These are phyloP conservation scores for Passiflora organensis DNA, from an alignment of 345 rosid genomes.

Conservation along the genomic window DNA sequence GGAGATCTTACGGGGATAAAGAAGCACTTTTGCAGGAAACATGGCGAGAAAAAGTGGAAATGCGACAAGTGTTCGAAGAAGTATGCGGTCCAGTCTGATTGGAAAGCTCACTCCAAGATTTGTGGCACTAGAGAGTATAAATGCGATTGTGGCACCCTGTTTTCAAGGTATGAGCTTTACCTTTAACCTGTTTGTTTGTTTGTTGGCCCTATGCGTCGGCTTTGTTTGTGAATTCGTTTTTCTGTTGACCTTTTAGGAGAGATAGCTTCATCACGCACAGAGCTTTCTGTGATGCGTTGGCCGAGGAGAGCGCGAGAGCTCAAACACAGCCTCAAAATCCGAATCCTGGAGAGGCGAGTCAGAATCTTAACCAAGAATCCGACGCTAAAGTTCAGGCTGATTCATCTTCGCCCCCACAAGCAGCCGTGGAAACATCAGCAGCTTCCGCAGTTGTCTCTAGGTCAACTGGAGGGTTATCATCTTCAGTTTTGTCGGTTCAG, in stretches of 20 bases:
- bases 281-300: constrained; percentile 89
- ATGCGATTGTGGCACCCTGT: constrained; percentile 87
- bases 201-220: constrained; percentile 11
- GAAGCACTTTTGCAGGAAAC: constrained; percentile 96
- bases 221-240: constrained; percentile 61
- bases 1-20: constrained; percentile 97
- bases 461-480: too few relatives aligned
- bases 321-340: constrained; percentile 21
- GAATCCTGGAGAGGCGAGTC: constrained; percentile 11
- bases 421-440: background rate
- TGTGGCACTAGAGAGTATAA: constrained; percentile 91
- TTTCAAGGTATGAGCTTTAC: constrained; percentile 55
- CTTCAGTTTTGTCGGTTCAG: constrained; percentile 38
- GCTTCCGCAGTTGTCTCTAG: background rate
- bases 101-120: constrained; percentile 94
- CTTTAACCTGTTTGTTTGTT: constrained; percentile 5
- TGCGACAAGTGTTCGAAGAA: constrained; percentile 93
- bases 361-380: constrained; percentile 18
- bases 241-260: constrained; percentile 43
- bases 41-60: constrained; percentile 95
- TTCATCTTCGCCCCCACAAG: constrained; percentile 14
- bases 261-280: constrained; percentile 93
- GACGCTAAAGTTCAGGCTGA: constrained; percentile 30
- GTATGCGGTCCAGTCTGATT: constrained; percentile 95
- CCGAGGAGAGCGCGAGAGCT: constrained; percentile 69